Percentiles rank a stretch among this genome's conserved stretches.
Evolutionary conservation across 2,329 filamentous ascomycete genomes (phyloP).

Genomic region (Trichoderma sp.): DNA sequence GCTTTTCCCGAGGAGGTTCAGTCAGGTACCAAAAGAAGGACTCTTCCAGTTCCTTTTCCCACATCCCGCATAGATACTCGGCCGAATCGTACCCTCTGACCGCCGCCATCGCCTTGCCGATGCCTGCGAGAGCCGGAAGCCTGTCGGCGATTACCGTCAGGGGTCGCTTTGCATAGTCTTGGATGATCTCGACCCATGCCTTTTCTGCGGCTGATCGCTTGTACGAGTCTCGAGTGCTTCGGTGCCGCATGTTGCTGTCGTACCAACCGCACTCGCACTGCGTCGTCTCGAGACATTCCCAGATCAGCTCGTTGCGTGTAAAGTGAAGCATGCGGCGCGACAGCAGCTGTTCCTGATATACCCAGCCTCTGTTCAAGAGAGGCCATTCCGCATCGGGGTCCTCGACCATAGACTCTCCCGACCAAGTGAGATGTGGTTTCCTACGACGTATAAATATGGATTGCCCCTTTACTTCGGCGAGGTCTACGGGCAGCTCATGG

Average conservation of each 20-base stretch:
- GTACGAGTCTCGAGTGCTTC: not conserved
- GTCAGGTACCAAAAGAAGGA: constrained; percentile 28
- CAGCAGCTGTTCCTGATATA: constrained; percentile 34
- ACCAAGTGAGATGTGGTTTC: constrained; percentile 26
- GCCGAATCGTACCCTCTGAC: not conserved
- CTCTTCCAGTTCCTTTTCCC: constrained; percentile 23
- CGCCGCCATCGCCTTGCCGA: constrained; percentile 24
- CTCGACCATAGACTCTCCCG: not conserved
- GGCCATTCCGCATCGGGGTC: constrained; percentile 16
- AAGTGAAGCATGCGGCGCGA: constrained; percentile 33
- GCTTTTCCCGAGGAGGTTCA: not conserved
- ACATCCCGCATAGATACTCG: constrained; percentile 28
- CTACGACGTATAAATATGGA: constrained; percentile 27
- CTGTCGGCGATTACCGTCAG: constrained; percentile 25
- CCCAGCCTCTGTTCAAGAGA: constrained; percentile 30
- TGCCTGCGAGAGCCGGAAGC: constrained; percentile 29
- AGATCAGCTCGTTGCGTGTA: constrained; percentile 29
- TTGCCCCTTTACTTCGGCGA: constrained; percentile 7
- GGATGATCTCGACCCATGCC: constrained; percentile 13
- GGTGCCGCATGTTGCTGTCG: not conserved
- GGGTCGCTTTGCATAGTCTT: constrained; percentile 23
- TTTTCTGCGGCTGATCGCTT: constrained; percentile 13
- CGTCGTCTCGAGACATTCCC: constrained; percentile 28
- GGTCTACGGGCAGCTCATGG: not conserved
- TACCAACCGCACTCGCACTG: constrained; percentile 30